Conservation (phyloP, 805 yeast genomes). For the Kodamaea nitidulidarum region DNA sequence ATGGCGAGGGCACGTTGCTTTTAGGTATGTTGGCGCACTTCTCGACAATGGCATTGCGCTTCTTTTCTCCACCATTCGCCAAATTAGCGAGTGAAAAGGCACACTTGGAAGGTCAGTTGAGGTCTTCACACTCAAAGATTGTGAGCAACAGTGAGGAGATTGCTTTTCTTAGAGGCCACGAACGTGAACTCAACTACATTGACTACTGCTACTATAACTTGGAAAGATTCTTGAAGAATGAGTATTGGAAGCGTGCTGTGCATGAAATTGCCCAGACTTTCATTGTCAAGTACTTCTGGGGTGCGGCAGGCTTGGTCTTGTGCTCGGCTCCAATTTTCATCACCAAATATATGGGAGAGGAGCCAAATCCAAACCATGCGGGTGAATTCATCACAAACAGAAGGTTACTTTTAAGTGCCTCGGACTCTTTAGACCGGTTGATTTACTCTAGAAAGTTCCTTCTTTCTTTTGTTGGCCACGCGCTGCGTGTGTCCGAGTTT, state of each 20-base stretch:
- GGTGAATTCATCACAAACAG: constrained; percentile 89
- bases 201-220: constrained; percentile 80
- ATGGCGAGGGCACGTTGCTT: constrained; percentile 74
- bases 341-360: constrained; percentile 46
- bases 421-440: constrained; percentile 83
- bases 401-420: constrained; percentile 74
- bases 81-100: constrained; percentile 72
- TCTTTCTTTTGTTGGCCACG: constrained; percentile 79
- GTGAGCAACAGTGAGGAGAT: constrained; percentile 81
- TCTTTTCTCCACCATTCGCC: constrained; percentile 89
- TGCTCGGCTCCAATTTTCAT: constrained; percentile 88
- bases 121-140: constrained; percentile 77
- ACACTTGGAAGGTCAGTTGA: constrained; percentile 76
- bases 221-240: constrained; percentile 72
- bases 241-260: constrained; percentile 67
- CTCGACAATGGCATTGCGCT: constrained; percentile 67
- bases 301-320: constrained; percentile 85
- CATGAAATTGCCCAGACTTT: constrained; percentile 86
- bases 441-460: constrained; percentile 81
- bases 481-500: constrained; percentile 68
- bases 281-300: constrained; percentile 89
- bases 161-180: constrained; percentile 78
- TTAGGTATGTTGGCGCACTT: constrained; percentile 77
- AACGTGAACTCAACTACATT: constrained; percentile 68
- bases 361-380: constrained; percentile 47